A percentile compares a stretch with the other conserved stretches of the same genome.
Evolutionary conservation across 495 filamentous ascomycete species (phyloP).

Genomic region (Aspergillus haitiensis): DNA sequence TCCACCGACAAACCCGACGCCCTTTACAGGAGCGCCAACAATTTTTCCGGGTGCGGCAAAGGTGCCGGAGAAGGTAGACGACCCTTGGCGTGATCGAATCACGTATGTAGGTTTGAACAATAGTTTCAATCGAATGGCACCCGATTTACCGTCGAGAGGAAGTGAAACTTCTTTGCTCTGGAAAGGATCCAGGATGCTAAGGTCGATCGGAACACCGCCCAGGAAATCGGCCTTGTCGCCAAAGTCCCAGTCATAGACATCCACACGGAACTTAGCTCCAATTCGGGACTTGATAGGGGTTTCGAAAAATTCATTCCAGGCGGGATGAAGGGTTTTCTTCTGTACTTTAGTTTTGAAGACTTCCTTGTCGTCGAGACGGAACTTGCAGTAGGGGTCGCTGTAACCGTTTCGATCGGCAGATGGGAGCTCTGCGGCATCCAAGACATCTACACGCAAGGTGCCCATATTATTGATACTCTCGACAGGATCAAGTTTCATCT

Average conservation of each 20-base stretch:
- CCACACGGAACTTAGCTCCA: constrained; percentile 78
- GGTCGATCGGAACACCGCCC: constrained; percentile 72
- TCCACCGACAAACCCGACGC: constrained; percentile 74
- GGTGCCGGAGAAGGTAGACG: constrained; percentile 89
- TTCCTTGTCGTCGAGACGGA: constrained; percentile 80
- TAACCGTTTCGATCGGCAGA: constrained; percentile 92
- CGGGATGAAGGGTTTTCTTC: constrained; percentile 93
- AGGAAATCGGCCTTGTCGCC: constrained; percentile 87
- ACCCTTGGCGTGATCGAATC: constrained; percentile 81
- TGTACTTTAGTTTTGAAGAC: constrained; percentile 90
- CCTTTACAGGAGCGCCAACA: constrained; percentile 90
- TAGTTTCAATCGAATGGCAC: constrained; percentile 75
- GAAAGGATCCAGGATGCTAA: constrained; percentile 84
- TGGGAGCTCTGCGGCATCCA: constrained; percentile 84
- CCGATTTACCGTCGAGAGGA: constrained; percentile 86
- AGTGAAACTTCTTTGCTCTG: constrained; percentile 67
- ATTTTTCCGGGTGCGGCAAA: constrained; percentile 91
- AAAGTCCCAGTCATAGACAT: constrained; percentile 94
- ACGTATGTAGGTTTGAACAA: constrained; percentile 96
- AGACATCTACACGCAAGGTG: constrained; percentile 82
- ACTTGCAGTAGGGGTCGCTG: constrained; percentile 96
- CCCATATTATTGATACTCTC: constrained; percentile 99
- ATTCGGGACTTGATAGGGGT: constrained; percentile 76
- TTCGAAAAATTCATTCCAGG: constrained; percentile 96
- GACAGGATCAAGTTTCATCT: constrained; percentile 89